Base-by-base conservation (phyloP, 345 rosid species). In the Citrus trifoliata region DNA sequence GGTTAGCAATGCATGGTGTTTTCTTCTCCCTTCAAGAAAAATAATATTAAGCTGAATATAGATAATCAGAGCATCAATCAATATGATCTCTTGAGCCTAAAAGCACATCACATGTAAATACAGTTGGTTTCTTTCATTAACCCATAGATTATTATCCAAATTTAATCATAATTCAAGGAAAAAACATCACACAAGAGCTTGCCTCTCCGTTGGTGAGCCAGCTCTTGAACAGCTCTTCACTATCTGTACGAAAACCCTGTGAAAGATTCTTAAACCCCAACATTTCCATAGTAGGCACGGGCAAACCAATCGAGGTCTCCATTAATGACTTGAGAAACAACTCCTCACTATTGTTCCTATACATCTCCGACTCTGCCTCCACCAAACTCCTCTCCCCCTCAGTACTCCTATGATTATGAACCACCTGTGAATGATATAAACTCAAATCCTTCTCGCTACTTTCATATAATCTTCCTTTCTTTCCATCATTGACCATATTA, bases 181-280 rank as follows among this genome's bases (percentile, higher is more conserved):
- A 67, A 61, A 2, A 35, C 69, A 53, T 30, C 22, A 1, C 12
- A 21, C 37, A 71, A 40, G 28, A 63, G 75, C 92, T 87, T 88
- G 90, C 95, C 95, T 90, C 93, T 84, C 92, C 95, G 80, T 80
- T 90, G 0, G 87, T 87, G 59, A 92, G 95, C 95, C 95, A 92
- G 82, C 84, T 85, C 76, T 86, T 88, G 90, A 92, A 92, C 73
- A 92, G 92, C 80, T 92, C 95, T 82, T 92, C 95, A 21, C 95
- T 92, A 30, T 92, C 91, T 0, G 91, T 40, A 7, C 91, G 91
- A 27, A 88, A 83, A 75, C 80, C 85, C 30, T 84, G 90, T n/a
- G 91, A 82, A 51, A 88, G 83, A 72, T 84, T 88, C 83, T 85
- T 84, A 48, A 92, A 86, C 42, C 93, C 95, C 71, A 88, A 68